Evolutionary conservation across 2,329 filamentous ascomycete species (phyloP).

Genomic region (Colletotrichum tropicale): DNA sequence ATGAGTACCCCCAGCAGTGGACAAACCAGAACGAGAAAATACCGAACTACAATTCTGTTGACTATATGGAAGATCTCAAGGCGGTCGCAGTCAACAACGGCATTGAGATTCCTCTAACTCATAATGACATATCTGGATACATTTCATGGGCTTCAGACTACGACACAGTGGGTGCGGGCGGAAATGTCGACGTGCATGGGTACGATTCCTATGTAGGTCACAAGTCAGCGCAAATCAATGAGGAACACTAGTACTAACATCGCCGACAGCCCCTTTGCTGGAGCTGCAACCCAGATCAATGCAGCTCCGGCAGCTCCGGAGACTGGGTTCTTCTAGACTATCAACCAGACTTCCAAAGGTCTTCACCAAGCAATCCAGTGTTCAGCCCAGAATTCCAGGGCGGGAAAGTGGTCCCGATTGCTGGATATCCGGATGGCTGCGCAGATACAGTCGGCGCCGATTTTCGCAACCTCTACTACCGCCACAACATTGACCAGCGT

Average conservation of each 20-base stretch:
- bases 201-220: neutral
- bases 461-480: neutral
- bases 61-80: neutral
- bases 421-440: neutral
- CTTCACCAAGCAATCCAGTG: neutral
- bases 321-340: slow-evolving; percentile 28
- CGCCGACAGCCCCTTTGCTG: neutral
- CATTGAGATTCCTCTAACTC: slow-evolving; percentile 73
- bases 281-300: neutral
- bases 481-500: neutral
- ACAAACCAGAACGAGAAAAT: slow-evolving; percentile 68
- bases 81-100: slow-evolving; percentile 65
- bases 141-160: slow-evolving; percentile 3
- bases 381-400: neutral
- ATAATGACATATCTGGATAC: slow-evolving; percentile 57
- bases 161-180: neutral
- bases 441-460: neutral
- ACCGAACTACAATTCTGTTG: slow-evolving; percentile 49
- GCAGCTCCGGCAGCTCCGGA: neutral
- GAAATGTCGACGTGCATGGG: slow-evolving; percentile 42
- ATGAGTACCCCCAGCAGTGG: slow-evolving; percentile 63
- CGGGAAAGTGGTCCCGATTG: neutral
- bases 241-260: neutral
- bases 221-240: neutral
- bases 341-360: slow-evolving; percentile 28